Base-by-base conservation (phyloP, 345 rosid genomes). In the Lumnitzera racemosa region DNA sequence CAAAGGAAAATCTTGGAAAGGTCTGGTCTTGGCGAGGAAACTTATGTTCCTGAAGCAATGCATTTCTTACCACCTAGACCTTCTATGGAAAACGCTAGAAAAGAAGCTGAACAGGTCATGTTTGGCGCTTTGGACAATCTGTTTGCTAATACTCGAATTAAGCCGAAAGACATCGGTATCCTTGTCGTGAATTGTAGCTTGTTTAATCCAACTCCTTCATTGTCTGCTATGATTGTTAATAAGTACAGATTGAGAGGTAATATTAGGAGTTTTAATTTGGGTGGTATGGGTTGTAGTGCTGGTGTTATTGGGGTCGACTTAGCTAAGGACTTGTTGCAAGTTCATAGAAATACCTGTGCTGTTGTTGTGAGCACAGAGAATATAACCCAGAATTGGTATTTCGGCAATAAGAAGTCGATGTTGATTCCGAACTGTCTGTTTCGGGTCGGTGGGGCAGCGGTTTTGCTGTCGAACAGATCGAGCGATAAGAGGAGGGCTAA, bases 201-300 rank as follows among this genome's bases (percentile, higher is more conserved):
- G 59, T 74, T 74, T 59, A 74, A 74, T 62, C 78, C 78, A 2
- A 74, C 78, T 12, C 78, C 78, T 5, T 74, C 78, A 1, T 43
- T 74, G 3, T 74, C 78, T 36, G 74, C 78, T 6, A 74, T 74
- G 78, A 70, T 74, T 51, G 68, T 74, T 58, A 74, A 74, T 24
- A 74, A 70, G 64, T 74, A 70, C 36, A 70, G 67, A 29, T 10
- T 74, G 59, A 74, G 74, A 24, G 74, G 78, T 1, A 74, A 74
- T 63, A 52, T 70, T 20, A 49, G 64, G 61, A 70, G 72, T 48
- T 70, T 66, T 24, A 74, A 70, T 56, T 67, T 74, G 20, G 78
- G 78, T 46, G 78, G 74, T 2, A 74, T 74, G 78, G 78, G 78
- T 5, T 74, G 78, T 56, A 74, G 78, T 63, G 78, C 78, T 62